Conservation (phyloP, 2,329 filamentous ascomycete genomes). For the Coniochaeta prunicola region DNA sequence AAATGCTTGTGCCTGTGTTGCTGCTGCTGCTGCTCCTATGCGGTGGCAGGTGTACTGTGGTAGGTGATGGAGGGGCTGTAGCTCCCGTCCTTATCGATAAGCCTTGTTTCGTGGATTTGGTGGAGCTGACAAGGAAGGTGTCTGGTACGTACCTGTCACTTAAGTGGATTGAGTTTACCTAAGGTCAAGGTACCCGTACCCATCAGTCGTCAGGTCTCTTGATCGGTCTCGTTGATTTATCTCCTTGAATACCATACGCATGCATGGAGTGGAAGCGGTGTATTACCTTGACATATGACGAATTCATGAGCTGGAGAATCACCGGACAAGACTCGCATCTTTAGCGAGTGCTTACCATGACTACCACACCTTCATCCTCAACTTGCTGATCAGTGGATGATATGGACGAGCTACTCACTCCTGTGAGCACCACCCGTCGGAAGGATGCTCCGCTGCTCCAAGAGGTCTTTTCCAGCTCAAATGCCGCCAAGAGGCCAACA, state of each 20-base stretch:
- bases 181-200: too few relatives aligned
- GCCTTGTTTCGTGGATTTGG: neutral
- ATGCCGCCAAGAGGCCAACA: conserved; percentile 1
- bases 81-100: neutral
- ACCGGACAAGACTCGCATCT: neutral
- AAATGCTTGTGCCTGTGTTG: too few relatives aligned
- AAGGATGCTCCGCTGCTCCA: conserved; percentile 31
- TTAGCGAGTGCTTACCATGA: neutral
- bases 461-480: conserved; percentile 21
- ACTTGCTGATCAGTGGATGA: conserved; percentile 1
- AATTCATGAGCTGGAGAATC: neutral
- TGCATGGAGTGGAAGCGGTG: neutral
- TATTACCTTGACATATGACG: neutral
- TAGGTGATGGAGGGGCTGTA: neutral
- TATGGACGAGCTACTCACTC: conserved; percentile 52
- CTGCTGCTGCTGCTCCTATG: too few relatives aligned
- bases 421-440: conserved; percentile 44
- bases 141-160: neutral
- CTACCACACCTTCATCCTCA: conserved; percentile 4
- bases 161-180: too few relatives aligned
- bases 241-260: too few relatives aligned
- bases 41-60: too few relatives aligned
- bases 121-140: neutral
- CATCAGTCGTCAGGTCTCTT: too few relatives aligned
- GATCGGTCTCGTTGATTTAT: too few relatives aligned